phyloP scores from a whole-genome alignment of 345 rosid genomes.

The Streptanthus diversifolius region DNA sequence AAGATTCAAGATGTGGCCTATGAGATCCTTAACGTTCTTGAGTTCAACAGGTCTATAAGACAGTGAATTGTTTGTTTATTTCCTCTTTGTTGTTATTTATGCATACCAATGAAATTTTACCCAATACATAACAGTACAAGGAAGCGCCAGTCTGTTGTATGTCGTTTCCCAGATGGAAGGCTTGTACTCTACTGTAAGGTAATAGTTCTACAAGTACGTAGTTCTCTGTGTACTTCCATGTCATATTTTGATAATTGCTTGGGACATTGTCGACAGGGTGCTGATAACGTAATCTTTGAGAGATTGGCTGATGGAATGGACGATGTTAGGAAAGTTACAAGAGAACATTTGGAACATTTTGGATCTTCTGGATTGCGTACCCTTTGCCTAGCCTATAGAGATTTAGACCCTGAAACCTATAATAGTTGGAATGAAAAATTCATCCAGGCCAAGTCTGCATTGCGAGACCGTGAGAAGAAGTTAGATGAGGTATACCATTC shows the following conservation, averaged over 20 bases:
- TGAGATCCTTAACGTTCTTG: conserved; percentile 95
- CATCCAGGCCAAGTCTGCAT: conserved; percentile 92
- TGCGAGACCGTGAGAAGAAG: conserved; percentile 94
- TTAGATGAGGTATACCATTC: conserved; percentile 75
- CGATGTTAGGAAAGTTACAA: conserved; percentile 64
- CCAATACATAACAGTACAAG: conserved; percentile 65
- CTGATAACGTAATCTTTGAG: conserved; percentile 92
- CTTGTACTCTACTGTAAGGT: conserved; percentile 98
- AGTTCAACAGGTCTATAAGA: conserved; percentile 83
- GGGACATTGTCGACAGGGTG: conserved; percentile 68
- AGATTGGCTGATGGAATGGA: conserved; percentile 73
- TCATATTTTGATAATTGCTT: conserved; percentile 36
- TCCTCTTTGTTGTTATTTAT: conserved; percentile 11
- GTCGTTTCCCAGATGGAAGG: conserved; percentile 93
- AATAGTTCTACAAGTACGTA: conserved; percentile 23
- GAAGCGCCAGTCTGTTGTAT: conserved; percentile 99
- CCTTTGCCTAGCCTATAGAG: conserved; percentile 90
- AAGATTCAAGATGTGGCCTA: conserved; percentile 74
- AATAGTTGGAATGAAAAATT: conserved; percentile 97
- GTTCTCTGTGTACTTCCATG: background rate
- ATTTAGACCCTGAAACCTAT: conserved; percentile 68
- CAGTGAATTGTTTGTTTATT: conserved; percentile 12
- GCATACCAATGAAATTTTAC: conserved; percentile 9
- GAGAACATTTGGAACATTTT: conserved; percentile 88
- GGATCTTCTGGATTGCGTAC: conserved; percentile 98